Evolutionary conservation across 768 basidiomycete genomes (phyloP), one percentile per base, ranked within the genome.

Genomic region (Leccinellum rugosiceps): DNA sequence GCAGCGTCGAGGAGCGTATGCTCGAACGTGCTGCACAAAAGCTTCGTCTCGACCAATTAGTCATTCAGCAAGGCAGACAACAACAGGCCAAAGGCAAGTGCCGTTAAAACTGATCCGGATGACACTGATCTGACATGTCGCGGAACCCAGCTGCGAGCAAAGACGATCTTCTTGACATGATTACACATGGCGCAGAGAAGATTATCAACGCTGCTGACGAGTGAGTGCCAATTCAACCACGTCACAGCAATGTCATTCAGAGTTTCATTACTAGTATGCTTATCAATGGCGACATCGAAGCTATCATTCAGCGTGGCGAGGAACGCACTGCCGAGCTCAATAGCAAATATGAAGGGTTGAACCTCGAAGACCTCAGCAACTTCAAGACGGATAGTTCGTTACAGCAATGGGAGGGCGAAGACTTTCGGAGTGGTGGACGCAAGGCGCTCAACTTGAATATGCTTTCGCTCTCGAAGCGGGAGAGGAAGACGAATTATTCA

Each of bases 91-190:
- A 96, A 77, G 84, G 90, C 83, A 65, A 59, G 80, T 67, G n/a
- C 31, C 13, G 4, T 28, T 47, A 8, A 15, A 2, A 15, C 4
- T 7, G 50, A 43, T 58, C 45, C 3, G 5, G 26, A 50, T 58
- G 31, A 25, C 14, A 6, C 14, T 38, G 19, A 32, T 26, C 30
- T 51, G 13, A 56, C 46, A 32, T 28, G 19, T 62, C 23, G 56
- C 45, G 34, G 53, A 38, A 47, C 50, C n/a, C 65, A 88, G 94
- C 91, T 53, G 88, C 92, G 15, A 91, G 86, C 71, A 98, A 98
- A 76, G 97, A 98, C 49, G 97, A 98, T 57, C 78, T 99, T 14
- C 76, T 98, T 34, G 95, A 98, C 68, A 99, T 98, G 94, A 98
- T 99, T 58, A 88, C 94, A 6, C 94, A 96, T 66, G 96, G 97